A percentile compares a stretch with the other conserved stretches of the same genome.
These are phyloP conservation scores for Ulmus americana DNA, from an alignment of 331 rosid species.

Conservation along the genomic window DNA sequence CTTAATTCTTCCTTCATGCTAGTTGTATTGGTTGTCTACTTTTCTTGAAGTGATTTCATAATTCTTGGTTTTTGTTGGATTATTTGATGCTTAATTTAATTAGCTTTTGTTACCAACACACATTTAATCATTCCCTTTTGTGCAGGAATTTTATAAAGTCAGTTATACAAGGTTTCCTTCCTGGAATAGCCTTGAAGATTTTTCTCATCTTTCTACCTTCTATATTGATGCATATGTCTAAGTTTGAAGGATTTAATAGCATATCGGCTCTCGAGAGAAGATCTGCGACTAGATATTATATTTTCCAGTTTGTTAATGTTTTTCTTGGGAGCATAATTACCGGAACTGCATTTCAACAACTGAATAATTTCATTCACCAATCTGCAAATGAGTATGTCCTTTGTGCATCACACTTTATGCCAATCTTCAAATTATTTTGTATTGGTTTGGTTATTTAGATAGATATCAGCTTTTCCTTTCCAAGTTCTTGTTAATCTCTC, in stretches of 20 bases:
- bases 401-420: not conserved
- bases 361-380: conserved; percentile 71
- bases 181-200: conserved; percentile 89
- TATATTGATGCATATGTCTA: conserved; percentile 86
- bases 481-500: no score
- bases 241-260: conserved; percentile 81
- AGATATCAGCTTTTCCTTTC: no score
- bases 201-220: conserved; percentile 79
- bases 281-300: conserved; percentile 77
- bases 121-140: not conserved
- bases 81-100: not conserved
- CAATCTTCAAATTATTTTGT: not conserved
- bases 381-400: conserved; percentile 78
- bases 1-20: not conserved
- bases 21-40: not conserved
- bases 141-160: conserved; percentile 65
- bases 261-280: conserved; percentile 72
- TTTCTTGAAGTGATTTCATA: not conserved
- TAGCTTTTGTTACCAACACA: not conserved
- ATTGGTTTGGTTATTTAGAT: no score
- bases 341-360: conserved; percentile 92
- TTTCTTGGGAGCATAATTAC: conserved; percentile 96
- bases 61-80: not conserved
- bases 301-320: conserved; percentile 79
- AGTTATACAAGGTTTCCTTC: conserved; percentile 93